Base-by-base conservation (phyloP, 2,329 filamentous ascomycete species). In the Microsporum audouinii region DNA sequence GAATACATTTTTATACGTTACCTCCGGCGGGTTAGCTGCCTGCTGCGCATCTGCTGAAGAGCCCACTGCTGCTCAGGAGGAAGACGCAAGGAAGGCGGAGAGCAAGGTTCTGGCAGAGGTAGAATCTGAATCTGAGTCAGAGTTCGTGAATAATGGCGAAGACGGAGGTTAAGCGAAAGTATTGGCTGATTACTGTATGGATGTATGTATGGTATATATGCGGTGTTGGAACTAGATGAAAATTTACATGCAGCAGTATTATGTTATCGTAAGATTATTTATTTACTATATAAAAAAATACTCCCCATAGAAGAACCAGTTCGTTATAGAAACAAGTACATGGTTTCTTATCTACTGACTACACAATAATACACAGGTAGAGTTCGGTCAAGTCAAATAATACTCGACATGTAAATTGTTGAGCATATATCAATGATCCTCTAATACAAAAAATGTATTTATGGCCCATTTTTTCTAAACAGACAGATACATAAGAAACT, bases 1-100 rank as follows among this genome's bases (percentile, higher is more conserved):
- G 8, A 83, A 86, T 67, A 85, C 85, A 70, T 91, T 90, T 77
- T 76, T 90, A 55, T 91, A 88, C 81, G 77, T 88, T 57, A 88
- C 87, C 0, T 86, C 87, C 0, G 83, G 82, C 6, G 88, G 87
- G 2, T 78, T 89, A 53, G 85, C 82, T 5, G 83, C 85, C 0
- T 80, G 60, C 33, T 5, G 10, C 31, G 14, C 60, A 8, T 38
- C 57, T 31, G 56, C 65, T 53, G 51, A 57, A 10, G n/a, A 39
- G 27, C 65, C 61, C 17, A 36, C 51, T 14, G 56, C 64, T n/a
- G 34, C 45, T 1, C 56, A 47, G 12, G 51, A 63, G n/a, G 61
- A 62, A 23, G 57, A 61, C 5, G 71, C 68, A 10, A 68, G 68
- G 34, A 65, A 72, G 45, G 65, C 63, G 33, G 68, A 71, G 4